Percentiles rank a stretch among this genome's conserved stretches.
Evolutionary conservation across 2,329 filamentous ascomycete species (phyloP).

Genomic region (Diaporthe vexans): DNA sequence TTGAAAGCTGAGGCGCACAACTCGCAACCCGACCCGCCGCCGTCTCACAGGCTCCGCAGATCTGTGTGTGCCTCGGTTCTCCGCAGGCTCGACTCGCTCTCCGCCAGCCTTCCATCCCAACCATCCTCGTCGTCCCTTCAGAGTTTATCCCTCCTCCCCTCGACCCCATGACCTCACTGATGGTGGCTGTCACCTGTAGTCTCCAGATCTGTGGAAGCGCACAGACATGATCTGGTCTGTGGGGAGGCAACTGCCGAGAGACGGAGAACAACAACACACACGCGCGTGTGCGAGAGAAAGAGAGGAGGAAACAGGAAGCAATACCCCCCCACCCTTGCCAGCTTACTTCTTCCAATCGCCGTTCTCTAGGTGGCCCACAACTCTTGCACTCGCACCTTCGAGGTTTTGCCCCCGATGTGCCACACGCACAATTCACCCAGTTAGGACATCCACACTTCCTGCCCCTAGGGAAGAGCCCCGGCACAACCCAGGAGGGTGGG

Average conservation of each 20-base stretch:
- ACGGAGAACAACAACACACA: not conserved
- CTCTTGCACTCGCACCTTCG: no score
- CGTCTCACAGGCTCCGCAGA: conserved; percentile 11
- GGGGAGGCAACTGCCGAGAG: not conserved
- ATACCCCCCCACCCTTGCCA: no score
- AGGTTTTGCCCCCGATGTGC: no score
- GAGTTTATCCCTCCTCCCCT: not conserved
- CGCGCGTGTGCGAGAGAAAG: no score
- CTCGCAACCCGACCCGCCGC: not conserved
- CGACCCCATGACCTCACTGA: not conserved
- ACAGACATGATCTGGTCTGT: not conserved
- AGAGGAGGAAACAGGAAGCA: no score
- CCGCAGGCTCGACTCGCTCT: conserved; percentile 4
- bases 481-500: conserved; percentile 10
- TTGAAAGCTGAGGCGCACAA: not conserved
- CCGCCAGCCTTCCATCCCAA: conserved; percentile 3
- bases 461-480: not conserved
- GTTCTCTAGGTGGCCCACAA: no score
- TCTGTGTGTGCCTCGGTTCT: no score
- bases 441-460: no score
- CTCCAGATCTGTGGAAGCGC: not conserved
- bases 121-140: not conserved
- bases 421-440: no score
- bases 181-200: no score
- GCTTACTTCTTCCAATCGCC: no score